phyloP scores from a whole-genome alignment of 2,329 filamentous ascomycete genomes.

The Fusarium agapanthi region DNA sequence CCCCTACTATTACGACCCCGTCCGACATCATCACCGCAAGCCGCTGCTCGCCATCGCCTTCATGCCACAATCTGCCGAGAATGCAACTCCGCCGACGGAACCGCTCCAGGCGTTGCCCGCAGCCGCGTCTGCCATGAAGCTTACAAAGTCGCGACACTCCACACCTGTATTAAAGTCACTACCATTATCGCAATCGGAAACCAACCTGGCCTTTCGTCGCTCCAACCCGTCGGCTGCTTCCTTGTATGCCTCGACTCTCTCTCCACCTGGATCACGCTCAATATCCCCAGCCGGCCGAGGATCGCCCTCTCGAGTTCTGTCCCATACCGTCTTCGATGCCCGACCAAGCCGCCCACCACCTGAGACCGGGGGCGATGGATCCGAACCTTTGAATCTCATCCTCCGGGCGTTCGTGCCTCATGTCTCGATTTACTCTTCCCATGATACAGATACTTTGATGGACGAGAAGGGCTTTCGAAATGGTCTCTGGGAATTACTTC shows the following conservation, averaged over 20 bases:
- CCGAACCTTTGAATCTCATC: slow-evolving; percentile 72
- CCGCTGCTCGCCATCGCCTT: slow-evolving; percentile 49
- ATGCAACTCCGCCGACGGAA: slow-evolving; percentile 66
- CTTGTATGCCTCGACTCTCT: slow-evolving; percentile 71
- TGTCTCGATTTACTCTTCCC: slow-evolving; percentile 85
- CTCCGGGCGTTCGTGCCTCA: slow-evolving; percentile 89
- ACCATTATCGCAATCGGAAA: slow-evolving; percentile 60
- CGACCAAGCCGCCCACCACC: slow-evolving; percentile 55
- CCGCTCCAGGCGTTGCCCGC: slow-evolving; percentile 75
- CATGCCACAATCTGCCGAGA: slow-evolving; percentile 76
- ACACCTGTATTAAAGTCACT: slow-evolving; percentile 59
- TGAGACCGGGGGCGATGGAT: slow-evolving; percentile 55
- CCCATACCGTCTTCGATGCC: slow-evolving; percentile 66
- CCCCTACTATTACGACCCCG: slow-evolving; percentile 9
- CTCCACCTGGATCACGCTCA: slow-evolving; percentile 73
- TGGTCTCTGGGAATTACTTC: slow-evolving; percentile 84
- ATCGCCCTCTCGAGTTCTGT: slow-evolving; percentile 64
- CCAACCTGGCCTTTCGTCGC: slow-evolving; percentile 61
- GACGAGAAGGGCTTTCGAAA: slow-evolving; percentile 83
- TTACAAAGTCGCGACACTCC: slow-evolving; percentile 70
- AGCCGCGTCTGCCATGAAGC: slow-evolving; percentile 66
- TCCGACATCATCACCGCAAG: slow-evolving; percentile 18
- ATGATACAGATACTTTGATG: slow-evolving; percentile 83
- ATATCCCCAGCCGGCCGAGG: slow-evolving; percentile 71
- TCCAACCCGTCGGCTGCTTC: slow-evolving; percentile 68